Base-by-base conservation (phyloP, 768 basidiomycete species). In the Suillus clintonianus region DNA sequence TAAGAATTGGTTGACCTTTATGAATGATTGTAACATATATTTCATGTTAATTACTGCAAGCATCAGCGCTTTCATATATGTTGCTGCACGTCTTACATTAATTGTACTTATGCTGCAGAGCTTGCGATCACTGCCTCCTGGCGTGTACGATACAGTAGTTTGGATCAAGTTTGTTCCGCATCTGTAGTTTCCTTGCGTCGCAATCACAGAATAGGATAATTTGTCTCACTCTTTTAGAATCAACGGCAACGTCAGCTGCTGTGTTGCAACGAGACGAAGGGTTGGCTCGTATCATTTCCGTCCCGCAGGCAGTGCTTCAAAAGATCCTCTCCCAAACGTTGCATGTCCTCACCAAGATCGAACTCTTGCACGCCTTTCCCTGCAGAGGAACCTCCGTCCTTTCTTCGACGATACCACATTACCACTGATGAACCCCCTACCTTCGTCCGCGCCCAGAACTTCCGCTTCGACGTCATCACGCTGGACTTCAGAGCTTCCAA, bases 131-230 rank as follows among this genome's bases (percentile, higher is more conserved):
- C 63, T 71, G 43, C 65, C 70, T 24, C 47, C 61, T 8, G 60
- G 22, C 10, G 67, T 50, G 22, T 68, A 66, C 41, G 19, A 62
- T 42, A 63, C 55, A 34, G 65, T 70, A 27, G 42, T 50, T 34
- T 71, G 70, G 70, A 66, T 64, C 5, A 53, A 39, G 45, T 61
- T 63, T 36, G 36, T 67, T 42, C 70, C 62, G 0, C 58, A 59
- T 45, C 32, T 43, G 27, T 59, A 41, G 39, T 14, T 30, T 51
- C 2, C 27, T 27, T 27, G 27, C 27, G 27, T 27, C 27, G 27
- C 27, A 27, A 27, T 27, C 27, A 27, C 27, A 27, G n/a, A n/a
- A n/a, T n/a, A n/a, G n/a, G n/a, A n/a, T n/a, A n/a, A n/a, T n/a
- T n/a, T n/a, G n/a, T n/a, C n/a, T n/a, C n/a, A n/a, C n/a, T n/a